Percentiles rank a stretch among this genome's conserved stretches.
These are phyloP conservation scores for Emergomyces orientalis DNA, from an alignment of 2,329 filamentous ascomycete genomes.

Conservation along the genomic window DNA sequence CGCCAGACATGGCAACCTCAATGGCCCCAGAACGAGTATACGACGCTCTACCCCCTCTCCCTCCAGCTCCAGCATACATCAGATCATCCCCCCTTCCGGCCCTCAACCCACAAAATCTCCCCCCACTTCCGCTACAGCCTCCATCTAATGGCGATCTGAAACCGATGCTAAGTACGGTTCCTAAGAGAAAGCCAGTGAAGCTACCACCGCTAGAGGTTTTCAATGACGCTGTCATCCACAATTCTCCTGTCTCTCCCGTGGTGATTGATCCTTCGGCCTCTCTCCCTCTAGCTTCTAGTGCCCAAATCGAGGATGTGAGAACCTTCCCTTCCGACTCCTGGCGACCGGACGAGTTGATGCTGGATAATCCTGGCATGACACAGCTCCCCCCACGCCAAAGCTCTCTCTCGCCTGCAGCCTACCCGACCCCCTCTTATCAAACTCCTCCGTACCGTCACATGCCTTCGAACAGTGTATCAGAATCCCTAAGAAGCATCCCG, in stretches of 20 bases:
- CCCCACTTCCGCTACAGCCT: conserved; percentile 16
- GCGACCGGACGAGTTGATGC: conserved; percentile 18
- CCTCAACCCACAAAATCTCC: conserved; percentile 12
- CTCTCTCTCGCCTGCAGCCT: conserved; percentile 15
- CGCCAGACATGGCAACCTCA: neutral
- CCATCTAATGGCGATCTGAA: conserved; percentile 21
- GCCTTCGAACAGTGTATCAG: conserved; percentile 28
- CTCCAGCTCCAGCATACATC: conserved; percentile 38
- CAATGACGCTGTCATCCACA: conserved; percentile 22
- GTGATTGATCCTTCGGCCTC: conserved; percentile 24
- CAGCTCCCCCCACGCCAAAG: conserved; percentile 21
- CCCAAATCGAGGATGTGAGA: conserved; percentile 22
- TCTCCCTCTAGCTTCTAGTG: conserved; percentile 23
- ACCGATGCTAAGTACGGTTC: conserved; percentile 13
- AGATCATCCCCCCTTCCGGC: conserved; percentile 28
- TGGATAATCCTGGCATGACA: conserved; percentile 14
- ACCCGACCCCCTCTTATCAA: conserved; percentile 4
- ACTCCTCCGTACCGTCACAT: conserved; percentile 23
- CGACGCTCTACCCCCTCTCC: conserved; percentile 22
- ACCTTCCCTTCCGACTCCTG: neutral
- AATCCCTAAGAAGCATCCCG: conserved; percentile 26
- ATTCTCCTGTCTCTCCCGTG: conserved; percentile 27
- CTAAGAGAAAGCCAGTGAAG: conserved; percentile 22
- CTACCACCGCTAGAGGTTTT: conserved; percentile 16
- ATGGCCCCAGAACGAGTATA: neutral